phyloP scores from a whole-genome alignment of 768 basidiomycete species.

The Mycena alexandri region DNA sequence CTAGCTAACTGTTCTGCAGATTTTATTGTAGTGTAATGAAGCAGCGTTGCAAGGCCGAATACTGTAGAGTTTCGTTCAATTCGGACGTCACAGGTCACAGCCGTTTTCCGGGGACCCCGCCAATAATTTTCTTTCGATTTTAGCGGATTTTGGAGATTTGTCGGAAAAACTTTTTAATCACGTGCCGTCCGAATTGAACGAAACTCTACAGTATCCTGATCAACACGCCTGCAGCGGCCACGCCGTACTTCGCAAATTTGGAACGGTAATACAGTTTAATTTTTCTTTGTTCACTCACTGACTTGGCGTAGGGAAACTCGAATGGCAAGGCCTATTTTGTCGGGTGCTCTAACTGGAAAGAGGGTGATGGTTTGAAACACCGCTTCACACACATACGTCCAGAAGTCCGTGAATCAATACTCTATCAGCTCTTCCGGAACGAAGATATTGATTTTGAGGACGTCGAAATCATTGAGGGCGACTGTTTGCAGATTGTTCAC shows the following conservation, averaged over 20 bases:
- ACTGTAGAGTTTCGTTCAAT: too few species aligned
- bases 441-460: not conserved
- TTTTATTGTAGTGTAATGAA: not conserved
- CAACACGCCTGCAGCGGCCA: not conserved
- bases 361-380: constrained; percentile 4
- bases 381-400: not conserved
- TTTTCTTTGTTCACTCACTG: not conserved
- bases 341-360: not conserved
- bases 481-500: not conserved
- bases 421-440: not conserved
- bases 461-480: not conserved
- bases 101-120: too few species aligned
- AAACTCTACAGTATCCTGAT: not conserved
- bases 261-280: not conserved
- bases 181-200: too few species aligned
- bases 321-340: constrained; percentile 2
- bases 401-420: not conserved
- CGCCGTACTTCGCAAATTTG: not conserved
- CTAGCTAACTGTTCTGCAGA: not conserved
- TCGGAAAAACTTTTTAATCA: too few species aligned
- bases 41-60: not conserved
- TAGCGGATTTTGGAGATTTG: too few species aligned
- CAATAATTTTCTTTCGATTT: too few species aligned
- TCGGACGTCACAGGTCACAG: too few species aligned
- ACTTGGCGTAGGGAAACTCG: not conserved